These are phyloP conservation scores for Populus simonii DNA, from an alignment of 345 rosid species.

Conservation along the genomic window DNA sequence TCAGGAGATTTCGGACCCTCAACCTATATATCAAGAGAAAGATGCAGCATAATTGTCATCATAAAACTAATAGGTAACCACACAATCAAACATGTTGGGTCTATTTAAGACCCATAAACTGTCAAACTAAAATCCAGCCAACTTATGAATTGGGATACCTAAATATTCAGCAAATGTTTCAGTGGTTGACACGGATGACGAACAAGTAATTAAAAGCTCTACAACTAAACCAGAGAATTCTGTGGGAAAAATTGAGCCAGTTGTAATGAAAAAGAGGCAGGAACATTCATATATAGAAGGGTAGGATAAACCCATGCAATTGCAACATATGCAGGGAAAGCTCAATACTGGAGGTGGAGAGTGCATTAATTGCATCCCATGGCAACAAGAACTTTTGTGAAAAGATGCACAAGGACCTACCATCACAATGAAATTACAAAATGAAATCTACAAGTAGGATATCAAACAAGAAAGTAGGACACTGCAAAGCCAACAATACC, in stretches of 20 bases:
- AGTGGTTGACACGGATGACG: background rate
- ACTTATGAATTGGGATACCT: background rate
- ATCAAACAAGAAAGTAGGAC: background rate
- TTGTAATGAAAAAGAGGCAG: background rate
- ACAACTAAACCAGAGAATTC: background rate
- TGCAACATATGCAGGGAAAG: background rate
- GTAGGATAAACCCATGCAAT: background rate
- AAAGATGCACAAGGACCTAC: background rate
- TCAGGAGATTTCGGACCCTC: conserved; percentile 93
- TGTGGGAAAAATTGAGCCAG: background rate
- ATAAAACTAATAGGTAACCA: background rate
- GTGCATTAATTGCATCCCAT: background rate
- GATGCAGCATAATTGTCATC: background rate
- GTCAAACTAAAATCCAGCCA: background rate
- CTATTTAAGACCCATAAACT: background rate
- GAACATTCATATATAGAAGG: background rate
- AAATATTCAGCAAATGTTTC: background rate
- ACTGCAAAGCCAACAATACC: background rate
- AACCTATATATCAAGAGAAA: conserved; percentile 42
- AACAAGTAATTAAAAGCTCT: background rate
- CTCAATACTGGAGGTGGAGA: background rate
- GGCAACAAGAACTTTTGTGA: background rate
- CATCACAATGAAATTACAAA: background rate
- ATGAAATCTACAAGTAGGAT: background rate
- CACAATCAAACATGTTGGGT: background rate